phyloP scores from a whole-genome alignment of 202 grass and related monocot species.

The Carex arenaria region DNA sequence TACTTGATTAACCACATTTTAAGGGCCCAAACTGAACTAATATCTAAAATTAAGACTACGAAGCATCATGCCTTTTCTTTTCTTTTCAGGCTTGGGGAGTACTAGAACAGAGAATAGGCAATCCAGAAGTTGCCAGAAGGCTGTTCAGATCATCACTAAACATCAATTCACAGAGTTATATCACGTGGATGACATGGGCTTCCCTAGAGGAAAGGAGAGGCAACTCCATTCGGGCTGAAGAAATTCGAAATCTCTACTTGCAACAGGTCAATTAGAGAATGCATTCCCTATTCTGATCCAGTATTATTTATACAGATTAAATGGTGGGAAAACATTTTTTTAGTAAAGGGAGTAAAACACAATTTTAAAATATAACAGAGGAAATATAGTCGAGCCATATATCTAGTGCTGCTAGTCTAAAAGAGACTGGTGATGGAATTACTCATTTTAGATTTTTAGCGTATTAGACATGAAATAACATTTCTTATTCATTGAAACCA shows the following conservation, averaged over 20 bases:
- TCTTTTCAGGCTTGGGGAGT: constrained; percentile 83
- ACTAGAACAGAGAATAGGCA: constrained; percentile 85
- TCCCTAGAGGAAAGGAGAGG: constrained; percentile 72
- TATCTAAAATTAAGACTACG: neutral
- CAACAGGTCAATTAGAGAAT: constrained; percentile 56
- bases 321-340: neutral
- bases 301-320: neutral
- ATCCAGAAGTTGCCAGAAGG: constrained; percentile 70
- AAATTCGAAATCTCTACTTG: constrained; percentile 89
- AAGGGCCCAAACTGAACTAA: neutral
- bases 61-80: neutral
- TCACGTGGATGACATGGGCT: constrained; percentile 98
- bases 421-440: neutral
- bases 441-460: neutral
- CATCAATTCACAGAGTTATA: constrained; percentile 97
- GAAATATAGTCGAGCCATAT: neutral
- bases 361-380: neutral
- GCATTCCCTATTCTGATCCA: neutral
- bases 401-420: neutral
- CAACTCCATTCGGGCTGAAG: constrained; percentile 77
- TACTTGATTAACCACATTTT: neutral
- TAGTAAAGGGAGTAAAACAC: neutral
- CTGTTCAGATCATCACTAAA: constrained; percentile 77
- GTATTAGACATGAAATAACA: neutral
- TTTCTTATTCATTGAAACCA: neutral